Evolutionary conservation across 192 early-diverging fungal genomes (phyloP).

Genomic region (Borealophlyctis nickersoniae): DNA sequence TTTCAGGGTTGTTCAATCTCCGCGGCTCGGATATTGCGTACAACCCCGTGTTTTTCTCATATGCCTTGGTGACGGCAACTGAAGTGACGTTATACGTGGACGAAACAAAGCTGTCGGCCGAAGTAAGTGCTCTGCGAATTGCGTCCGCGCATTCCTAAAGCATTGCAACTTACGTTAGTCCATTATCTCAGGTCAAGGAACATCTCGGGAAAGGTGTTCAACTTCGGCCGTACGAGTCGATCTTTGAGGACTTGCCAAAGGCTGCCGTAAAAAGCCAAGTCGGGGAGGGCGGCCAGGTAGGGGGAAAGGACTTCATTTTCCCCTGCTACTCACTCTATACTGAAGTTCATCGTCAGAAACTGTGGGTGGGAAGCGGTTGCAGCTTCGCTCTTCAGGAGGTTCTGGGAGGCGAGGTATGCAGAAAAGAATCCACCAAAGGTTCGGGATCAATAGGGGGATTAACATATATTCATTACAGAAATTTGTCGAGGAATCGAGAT

Average conservation of each 20-base stretch:
- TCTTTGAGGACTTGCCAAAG: constrained; percentile 70
- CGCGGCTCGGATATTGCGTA: constrained; percentile 93
- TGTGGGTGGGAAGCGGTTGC: constrained; percentile 64
- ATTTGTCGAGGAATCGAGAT: constrained; percentile 52
- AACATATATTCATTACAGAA: constrained; percentile 23
- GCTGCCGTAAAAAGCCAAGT: background rate
- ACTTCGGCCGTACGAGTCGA: constrained; percentile 67
- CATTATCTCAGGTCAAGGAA: constrained; percentile 21
- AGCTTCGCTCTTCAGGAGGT: constrained; percentile 74
- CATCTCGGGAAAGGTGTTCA: constrained; percentile 62
- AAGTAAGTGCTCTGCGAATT: constrained; percentile 38
- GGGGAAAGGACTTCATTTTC: constrained; percentile 1
- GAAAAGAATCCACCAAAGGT: too few relatives aligned
- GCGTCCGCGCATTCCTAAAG: too few relatives aligned
- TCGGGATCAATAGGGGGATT: background rate
- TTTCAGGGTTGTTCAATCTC: constrained; percentile 87
- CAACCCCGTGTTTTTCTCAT: constrained; percentile 96
- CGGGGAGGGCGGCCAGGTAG: background rate
- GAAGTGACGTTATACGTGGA: constrained; percentile 76
- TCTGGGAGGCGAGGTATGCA: constrained; percentile 48
- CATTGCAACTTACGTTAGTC: background rate
- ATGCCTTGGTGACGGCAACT: constrained; percentile 74
- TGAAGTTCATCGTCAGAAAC: constrained; percentile 41
- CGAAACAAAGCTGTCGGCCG: constrained; percentile 61
- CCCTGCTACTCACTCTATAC: background rate